Percentiles rank a stretch among this genome's conserved stretches.
Evolutionary conservation across 2,329 filamentous ascomycete genomes (phyloP).

Genomic region (Talaromyces sp.): DNA sequence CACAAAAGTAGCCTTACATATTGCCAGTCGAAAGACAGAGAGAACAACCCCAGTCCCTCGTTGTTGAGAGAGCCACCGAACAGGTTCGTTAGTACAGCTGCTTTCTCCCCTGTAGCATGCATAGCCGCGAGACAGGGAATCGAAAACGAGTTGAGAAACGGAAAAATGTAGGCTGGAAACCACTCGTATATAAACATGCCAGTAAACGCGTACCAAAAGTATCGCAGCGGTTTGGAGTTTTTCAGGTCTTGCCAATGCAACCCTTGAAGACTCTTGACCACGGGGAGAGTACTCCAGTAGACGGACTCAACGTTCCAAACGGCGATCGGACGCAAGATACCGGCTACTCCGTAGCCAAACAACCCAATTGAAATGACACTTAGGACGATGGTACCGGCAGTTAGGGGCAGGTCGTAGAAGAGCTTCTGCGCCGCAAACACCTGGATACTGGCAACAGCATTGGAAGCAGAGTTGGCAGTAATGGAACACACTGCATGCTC

Average conservation of each 20-base stretch:
- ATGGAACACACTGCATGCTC: slow-evolving; percentile 54
- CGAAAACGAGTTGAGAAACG: slow-evolving; percentile 53
- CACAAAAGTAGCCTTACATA: slow-evolving; percentile 20
- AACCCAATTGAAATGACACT: slow-evolving; percentile 51
- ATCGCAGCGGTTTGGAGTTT: slow-evolving; percentile 48
- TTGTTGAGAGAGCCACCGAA: slow-evolving; percentile 53
- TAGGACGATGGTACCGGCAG: slow-evolving; percentile 45
- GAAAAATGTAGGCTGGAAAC: slow-evolving; percentile 53
- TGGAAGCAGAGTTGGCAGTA: slow-evolving; percentile 52
- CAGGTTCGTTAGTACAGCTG: slow-evolving; percentile 41
- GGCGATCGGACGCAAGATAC: slow-evolving; percentile 50
- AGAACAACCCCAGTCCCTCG: slow-evolving; percentile 49
- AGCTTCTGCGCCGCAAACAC: slow-evolving; percentile 50
- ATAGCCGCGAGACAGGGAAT: slow-evolving; percentile 52
- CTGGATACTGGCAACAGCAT: slow-evolving; percentile 36
- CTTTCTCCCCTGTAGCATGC: slow-evolving; percentile 46
- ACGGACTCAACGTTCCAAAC: slow-evolving; percentile 56
- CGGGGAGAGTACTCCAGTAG: slow-evolving; percentile 53
- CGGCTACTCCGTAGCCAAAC: slow-evolving; percentile 53
- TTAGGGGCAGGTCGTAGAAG: slow-evolving; percentile 49
- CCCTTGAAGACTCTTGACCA: slow-evolving; percentile 51
- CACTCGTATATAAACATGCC: slow-evolving; percentile 51
- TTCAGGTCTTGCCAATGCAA: slow-evolving; percentile 52
- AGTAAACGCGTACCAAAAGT: slow-evolving; percentile 50
- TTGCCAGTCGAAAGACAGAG: slow-evolving; percentile 52